Evolutionary conservation across 306 rosid genomes (phyloP), one percentile per base, ranked within the genome.

Genomic region (cucumber (Cucumis sativus)): DNA sequence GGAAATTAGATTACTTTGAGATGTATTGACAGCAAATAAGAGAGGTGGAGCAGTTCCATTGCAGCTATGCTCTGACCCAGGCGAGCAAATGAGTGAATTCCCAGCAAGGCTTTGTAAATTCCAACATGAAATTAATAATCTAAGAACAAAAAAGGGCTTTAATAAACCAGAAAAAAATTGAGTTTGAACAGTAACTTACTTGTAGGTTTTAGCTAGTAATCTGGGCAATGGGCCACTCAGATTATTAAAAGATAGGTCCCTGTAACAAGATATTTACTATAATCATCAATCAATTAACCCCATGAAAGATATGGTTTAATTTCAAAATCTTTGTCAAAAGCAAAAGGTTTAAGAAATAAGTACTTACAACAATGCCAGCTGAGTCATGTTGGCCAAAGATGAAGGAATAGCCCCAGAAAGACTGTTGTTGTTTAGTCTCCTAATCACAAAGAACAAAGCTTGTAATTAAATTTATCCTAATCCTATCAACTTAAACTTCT

Each of bases 221-320:
- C 13, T 81, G 39, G 99, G 99, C 12, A 96, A 88, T 41, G 93
- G 94, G 80, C 89, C 97, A 74, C 91, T 92, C 75, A 96, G 84
- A 82, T 92, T 96, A 81, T 96, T 96, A 67, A 79, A 84, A 28
- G 99, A 91, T 63, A 96, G 82, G 77, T 96, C 99, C 88, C 99
- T 96, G 80, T 17, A 84, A 76, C 80, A 80, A 61, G 43, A 81
- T 12, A 81, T 78, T 79, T 78, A 20, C 55, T 77, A 59, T 18
- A 75, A 76, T 66, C 77, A 37, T 45, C 41, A 72, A 47, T 28
- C 45, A 51, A 17, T 55, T 7, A 80, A 57, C 7, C n/a, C 57
- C 56, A 45, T 69, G 56, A 67, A 40, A n/a, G 54, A 67, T 47
- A 47, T 28, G 37, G 18, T 16, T 2, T 6, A 47, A 6, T 30